Conservation (phyloP, 768 basidiomycete species). For the Amanita polypyramis region DNA sequence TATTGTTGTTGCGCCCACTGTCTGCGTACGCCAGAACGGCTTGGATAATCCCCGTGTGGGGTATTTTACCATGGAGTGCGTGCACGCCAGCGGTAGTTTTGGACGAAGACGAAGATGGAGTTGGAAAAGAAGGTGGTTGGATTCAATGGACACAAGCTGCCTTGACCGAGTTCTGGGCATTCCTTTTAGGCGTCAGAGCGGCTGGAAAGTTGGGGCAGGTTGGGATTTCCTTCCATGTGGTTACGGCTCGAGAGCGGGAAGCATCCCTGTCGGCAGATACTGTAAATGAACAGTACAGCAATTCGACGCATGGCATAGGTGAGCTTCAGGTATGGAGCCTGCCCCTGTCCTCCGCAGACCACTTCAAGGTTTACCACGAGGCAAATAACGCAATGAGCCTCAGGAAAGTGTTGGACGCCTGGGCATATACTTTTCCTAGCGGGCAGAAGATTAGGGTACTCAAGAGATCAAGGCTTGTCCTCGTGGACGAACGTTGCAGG, state of each 20-base stretch:
- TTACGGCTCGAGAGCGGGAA: slow-evolving; percentile 11
- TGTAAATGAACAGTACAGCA: not conserved
- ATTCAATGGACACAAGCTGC: slow-evolving; percentile 39
- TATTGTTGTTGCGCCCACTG: slow-evolving; percentile 17
- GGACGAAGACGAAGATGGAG: slow-evolving; percentile 14
- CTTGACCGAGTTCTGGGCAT: slow-evolving; percentile 38
- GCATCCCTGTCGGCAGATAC: not conserved
- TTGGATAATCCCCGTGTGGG: slow-evolving; percentile 52
- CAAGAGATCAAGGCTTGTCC: slow-evolving; percentile 34
- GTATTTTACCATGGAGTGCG: slow-evolving; percentile 36
- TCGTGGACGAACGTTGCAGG: slow-evolving; percentile 36
- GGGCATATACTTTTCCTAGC: slow-evolving; percentile 21
- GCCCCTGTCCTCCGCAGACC: slow-evolving; percentile 27
- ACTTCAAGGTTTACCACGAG: slow-evolving; percentile 55
- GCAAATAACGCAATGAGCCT: slow-evolving; percentile 34
- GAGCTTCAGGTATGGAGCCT: slow-evolving; percentile 8
- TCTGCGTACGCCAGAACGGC: slow-evolving; percentile 30
- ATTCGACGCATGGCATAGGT: not conserved
- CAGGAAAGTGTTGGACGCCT: slow-evolving; percentile 40
- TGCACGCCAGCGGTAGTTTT: slow-evolving; percentile 33
- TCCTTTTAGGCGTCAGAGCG: slow-evolving; percentile 29
- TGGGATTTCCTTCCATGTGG: slow-evolving; percentile 37
- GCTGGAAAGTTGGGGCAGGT: slow-evolving; percentile 31
- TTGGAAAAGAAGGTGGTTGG: slow-evolving; percentile 12
- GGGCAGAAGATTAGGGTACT: slow-evolving; percentile 31